phyloP scores from a whole-genome alignment of 352 stramenopile genomes.

The Phytopythium kandeliae region DNA sequence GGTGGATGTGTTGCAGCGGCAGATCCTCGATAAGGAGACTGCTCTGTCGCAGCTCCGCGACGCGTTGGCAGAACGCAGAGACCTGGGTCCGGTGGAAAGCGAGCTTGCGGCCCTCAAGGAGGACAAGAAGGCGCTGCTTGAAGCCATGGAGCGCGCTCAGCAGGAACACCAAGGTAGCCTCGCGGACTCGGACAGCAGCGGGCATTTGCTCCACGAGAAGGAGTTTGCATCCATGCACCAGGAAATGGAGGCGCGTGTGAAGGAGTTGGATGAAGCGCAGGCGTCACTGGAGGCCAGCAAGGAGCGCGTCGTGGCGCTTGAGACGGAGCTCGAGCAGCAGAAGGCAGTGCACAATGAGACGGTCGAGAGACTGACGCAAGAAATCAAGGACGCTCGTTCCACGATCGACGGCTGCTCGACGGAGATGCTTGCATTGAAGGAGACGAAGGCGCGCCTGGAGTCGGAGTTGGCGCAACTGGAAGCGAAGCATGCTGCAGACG shows the following conservation, averaged over 20 bases:
- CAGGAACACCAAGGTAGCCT: constrained; percentile 27
- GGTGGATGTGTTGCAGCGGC: constrained; percentile 33
- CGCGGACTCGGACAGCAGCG: constrained; percentile 27
- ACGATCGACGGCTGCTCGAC: constrained; percentile 29
- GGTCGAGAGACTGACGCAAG: constrained; percentile 24
- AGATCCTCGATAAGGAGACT: constrained; percentile 40
- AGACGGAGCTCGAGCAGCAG: constrained; percentile 29
- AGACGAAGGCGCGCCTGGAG: constrained; percentile 29
- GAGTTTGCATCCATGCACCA: constrained; percentile 37
- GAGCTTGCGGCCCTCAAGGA: constrained; percentile 30
- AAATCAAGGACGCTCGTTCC: constrained; percentile 36
- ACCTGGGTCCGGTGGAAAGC: constrained; percentile 38
- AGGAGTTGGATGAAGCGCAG: constrained; percentile 33
- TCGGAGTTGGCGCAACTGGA: constrained; percentile 30
- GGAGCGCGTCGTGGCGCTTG: constrained; percentile 23
- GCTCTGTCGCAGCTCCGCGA: constrained; percentile 32
- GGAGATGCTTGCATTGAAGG: constrained; percentile 29
- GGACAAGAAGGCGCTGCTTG: constrained; percentile 48
- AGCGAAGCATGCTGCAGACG: constrained; percentile 28
- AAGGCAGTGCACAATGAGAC: constrained; percentile 29
- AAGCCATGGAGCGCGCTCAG: constrained; percentile 31
- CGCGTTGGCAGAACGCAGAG: constrained; percentile 40
- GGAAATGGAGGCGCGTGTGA: constrained; percentile 31
- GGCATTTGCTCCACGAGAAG: constrained; percentile 21
- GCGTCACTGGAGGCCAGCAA: constrained; percentile 30